Conservation (phyloP, 257 asterid genomes). For the Lantana camara region DNA sequence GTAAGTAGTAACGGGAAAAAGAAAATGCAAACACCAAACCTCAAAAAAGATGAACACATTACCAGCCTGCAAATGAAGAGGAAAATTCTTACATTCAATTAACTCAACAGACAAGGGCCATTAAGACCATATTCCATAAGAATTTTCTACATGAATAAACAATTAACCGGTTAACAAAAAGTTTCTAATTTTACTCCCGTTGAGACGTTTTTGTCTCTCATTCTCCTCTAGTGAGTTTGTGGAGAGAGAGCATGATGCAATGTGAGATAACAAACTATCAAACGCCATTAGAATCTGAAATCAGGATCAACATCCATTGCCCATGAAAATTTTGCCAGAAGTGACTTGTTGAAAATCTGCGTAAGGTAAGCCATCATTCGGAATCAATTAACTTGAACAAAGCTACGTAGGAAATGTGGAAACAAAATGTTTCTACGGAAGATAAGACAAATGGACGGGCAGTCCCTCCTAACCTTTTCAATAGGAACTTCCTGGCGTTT, state of each 20-base stretch:
- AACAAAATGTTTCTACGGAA: too few species aligned
- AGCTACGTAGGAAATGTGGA: too few species aligned
- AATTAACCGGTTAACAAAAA: slow-evolving; percentile 27
- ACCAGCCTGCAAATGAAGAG: slow-evolving; percentile 1
- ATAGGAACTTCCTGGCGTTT: slow-evolving; percentile 97
- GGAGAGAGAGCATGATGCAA: too few species aligned
- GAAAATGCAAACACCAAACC: too few species aligned
- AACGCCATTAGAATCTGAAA: slow-evolving; percentile 70
- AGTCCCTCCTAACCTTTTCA: slow-evolving; percentile 63
- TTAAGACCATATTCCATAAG: slow-evolving; percentile 37
- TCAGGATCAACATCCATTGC: slow-evolving; percentile 95
- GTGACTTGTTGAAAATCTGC: slow-evolving; percentile 97
- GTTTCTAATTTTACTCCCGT: slow-evolving; percentile 20
- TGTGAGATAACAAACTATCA: slow-evolving; percentile 24
- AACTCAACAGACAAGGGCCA: slow-evolving; percentile 32
- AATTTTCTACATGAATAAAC: slow-evolving; percentile 31
- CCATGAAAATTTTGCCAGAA: slow-evolving; percentile 90
- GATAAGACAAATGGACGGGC: background rate
- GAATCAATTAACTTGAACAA: background rate
- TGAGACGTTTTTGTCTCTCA: background rate
- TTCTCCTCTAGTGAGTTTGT: too few species aligned
- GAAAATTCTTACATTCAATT: slow-evolving; percentile 12
- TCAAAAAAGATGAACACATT: too few species aligned
- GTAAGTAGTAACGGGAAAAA: too few species aligned
- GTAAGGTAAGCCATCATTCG: slow-evolving; percentile 2